Percentiles rank a stretch among this genome's conserved stretches.
Evolutionary conservation across 2,329 filamentous ascomycete species (phyloP).

Genomic region (Neopestalotiopsis sp.): DNA sequence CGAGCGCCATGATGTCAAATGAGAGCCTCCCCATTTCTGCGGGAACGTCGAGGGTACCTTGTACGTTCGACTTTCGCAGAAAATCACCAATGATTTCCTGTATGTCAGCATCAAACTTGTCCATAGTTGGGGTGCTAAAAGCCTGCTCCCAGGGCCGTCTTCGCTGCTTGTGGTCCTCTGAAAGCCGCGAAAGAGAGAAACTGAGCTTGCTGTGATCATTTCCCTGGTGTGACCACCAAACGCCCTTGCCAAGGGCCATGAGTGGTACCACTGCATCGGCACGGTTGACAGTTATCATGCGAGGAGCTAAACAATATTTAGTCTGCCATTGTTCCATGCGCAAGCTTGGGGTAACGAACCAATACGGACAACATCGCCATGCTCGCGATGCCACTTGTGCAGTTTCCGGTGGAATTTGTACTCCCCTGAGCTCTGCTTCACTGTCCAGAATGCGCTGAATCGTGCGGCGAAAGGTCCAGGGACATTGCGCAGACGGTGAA

Average conservation of each 20-base stretch:
- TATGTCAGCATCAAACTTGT: slow-evolving; percentile 8
- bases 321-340: background rate
- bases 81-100: slow-evolving; percentile 19
- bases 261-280: slow-evolving; percentile 17
- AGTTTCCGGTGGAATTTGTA: slow-evolving; percentile 16
- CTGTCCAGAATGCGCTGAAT: slow-evolving; percentile 18
- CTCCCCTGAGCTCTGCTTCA: slow-evolving; percentile 14
- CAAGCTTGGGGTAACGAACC: slow-evolving; percentile 6
- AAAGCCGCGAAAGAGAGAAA: slow-evolving; percentile 17
- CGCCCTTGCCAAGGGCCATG: slow-evolving; percentile 15
- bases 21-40: slow-evolving; percentile 10
- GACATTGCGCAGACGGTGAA: slow-evolving; percentile 18
- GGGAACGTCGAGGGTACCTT: slow-evolving; percentile 2
- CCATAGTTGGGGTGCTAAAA: slow-evolving; percentile 17
- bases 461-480: slow-evolving; percentile 19
- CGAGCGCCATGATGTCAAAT: slow-evolving; percentile 19
- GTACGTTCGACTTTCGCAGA: background rate
- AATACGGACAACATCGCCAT: slow-evolving; percentile 20
- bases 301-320: slow-evolving; percentile 7
- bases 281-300: slow-evolving; percentile 18
- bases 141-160: slow-evolving; percentile 20
- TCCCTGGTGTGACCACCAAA: slow-evolving; percentile 17
- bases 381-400: slow-evolving; percentile 6
- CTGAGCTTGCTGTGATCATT: slow-evolving; percentile 16
- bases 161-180: slow-evolving; percentile 17